Percentiles rank a stretch among this genome's conserved stretches.
These are phyloP conservation scores for Diaporthe sp. DNA, from an alignment of 2,329 filamentous ascomycete species.

Conservation along the genomic window DNA sequence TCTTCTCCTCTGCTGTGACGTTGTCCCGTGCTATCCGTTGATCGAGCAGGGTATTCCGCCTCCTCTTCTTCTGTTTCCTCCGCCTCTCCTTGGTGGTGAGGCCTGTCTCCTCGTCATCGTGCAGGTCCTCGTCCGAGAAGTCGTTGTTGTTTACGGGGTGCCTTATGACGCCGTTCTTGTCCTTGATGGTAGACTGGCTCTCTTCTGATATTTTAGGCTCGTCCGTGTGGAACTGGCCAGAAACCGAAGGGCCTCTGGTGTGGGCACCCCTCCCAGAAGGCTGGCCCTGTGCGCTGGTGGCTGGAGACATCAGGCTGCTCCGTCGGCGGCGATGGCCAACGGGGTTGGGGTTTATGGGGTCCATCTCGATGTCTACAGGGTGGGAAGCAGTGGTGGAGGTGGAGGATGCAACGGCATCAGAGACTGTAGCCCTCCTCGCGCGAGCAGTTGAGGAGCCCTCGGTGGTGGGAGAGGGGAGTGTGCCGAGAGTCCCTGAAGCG, in stretches of 20 bases:
- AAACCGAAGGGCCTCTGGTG: slow-evolving; percentile 47
- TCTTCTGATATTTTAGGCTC: slow-evolving; percentile 64
- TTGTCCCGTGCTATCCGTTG: slow-evolving; percentile 75
- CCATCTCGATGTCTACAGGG: slow-evolving; percentile 68
- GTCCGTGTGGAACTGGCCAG: slow-evolving; percentile 49
- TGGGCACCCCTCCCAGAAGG: slow-evolving; percentile 45
- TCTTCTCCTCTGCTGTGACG: slow-evolving; percentile 79
- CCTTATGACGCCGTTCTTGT: slow-evolving; percentile 39
- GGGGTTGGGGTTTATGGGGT: slow-evolving; percentile 56
- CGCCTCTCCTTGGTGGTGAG: slow-evolving; percentile 81
- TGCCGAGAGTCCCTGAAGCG: slow-evolving; percentile 12
- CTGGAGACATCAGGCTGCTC: slow-evolving; percentile 65
- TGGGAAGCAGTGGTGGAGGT: slow-evolving; percentile 36
- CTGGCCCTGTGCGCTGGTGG: slow-evolving; percentile 43
- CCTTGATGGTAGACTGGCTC: slow-evolving; percentile 44
- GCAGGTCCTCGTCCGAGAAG: slow-evolving; percentile 78
- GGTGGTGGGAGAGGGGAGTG: slow-evolving; percentile 27
- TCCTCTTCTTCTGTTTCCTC: slow-evolving; percentile 75
- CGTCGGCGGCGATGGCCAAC: slow-evolving; percentile 67
- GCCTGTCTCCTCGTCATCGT: slow-evolving; percentile 92
- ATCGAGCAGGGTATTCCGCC: slow-evolving; percentile 77
- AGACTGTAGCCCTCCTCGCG: slow-evolving; percentile 40
- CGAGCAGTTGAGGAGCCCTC: slow-evolving; percentile 33
- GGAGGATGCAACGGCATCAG: slow-evolving; percentile 39
- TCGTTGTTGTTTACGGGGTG: slow-evolving; percentile 55